Evolutionary conservation across 257 asterid genomes (phyloP).

Genomic region (Ocimum tenuiflorum): DNA sequence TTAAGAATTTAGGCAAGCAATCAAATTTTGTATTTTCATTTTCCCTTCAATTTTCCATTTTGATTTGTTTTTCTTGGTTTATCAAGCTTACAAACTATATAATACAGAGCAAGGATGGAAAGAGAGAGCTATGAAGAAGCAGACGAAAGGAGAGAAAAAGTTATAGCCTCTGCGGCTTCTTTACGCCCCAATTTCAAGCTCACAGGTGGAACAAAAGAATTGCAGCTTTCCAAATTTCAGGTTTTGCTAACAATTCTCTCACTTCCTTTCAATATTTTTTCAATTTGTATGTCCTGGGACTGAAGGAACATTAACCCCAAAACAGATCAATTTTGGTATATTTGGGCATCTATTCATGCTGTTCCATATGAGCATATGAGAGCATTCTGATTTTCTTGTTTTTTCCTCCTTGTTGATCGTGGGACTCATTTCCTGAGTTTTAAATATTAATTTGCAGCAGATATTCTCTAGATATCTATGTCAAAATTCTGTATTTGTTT

Average conservation of each 20-base stretch:
- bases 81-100: not conserved
- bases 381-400: not conserved
- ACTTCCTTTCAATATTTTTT: not conserved
- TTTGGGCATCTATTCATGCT: not conserved
- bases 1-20: too few species aligned
- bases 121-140: constrained; percentile 33
- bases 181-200: constrained; percentile 50
- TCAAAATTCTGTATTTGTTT: not conserved
- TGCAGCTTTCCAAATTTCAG: constrained; percentile 76
- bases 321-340: not conserved
- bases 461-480: not conserved
- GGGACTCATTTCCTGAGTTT: not conserved
- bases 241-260: constrained; percentile 23
- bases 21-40: too few species aligned
- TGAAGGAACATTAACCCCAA: constrained; percentile 10
- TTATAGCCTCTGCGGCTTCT: constrained; percentile 51
- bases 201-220: constrained; percentile 30
- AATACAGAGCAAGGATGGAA: constrained; percentile 18
- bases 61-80: not conserved
- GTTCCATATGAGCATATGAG: not conserved
- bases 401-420: not conserved
- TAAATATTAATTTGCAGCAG: not conserved
- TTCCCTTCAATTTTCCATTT: too few species aligned
- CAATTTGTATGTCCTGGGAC: not conserved
- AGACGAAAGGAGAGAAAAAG: constrained; percentile 59